Base-by-base conservation (phyloP, 2,329 filamentous ascomycete genomes). In the Orbilia javanica region DNA sequence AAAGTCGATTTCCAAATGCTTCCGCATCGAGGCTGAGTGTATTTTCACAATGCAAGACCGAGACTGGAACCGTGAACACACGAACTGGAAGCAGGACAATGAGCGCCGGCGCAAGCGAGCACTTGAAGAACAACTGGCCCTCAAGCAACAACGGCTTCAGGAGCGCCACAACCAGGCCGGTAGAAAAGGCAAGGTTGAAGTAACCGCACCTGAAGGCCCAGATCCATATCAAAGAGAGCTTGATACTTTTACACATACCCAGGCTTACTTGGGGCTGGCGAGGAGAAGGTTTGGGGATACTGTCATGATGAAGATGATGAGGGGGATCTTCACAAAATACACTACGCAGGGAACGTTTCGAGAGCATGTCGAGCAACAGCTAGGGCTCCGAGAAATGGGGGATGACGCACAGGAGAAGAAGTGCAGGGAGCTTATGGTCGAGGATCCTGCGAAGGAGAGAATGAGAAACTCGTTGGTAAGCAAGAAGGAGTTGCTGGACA, bases 381-480 rank as follows among this genome's bases (percentile, higher is more conserved):
- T 86, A 57, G 81, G 83, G 62, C 74, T 87, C 72, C 83, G 85
- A 71, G 82, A 85, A 31, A 50, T 84, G 82, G 20, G 83, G 84
- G 83, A 83, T 82, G 80, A 72, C 60, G 81, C 82, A 55, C 79
- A 76, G 15, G 79, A 80, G 44, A 67, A 79, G 36, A 77, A 79
- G 29, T 81, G 80, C 39, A 70, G 76, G 11, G 75, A 80, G 44
- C 71, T 82, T n/a, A 79, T 82, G 22, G 79, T 79, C 4, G 81
- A 82, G 22, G 80, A 82, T 60, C 80, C 80, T 3, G 71, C 69
- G 48, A 81, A 81, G 74, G 81, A 82, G 64, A 75, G 74, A 29
- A 69, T 76, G 36, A 79, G 80, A 50, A 79, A 64, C 10, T 70
- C 75, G 20, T 66, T 82, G 42, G 36, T 80, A 1, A 57, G 44